Evolutionary conservation across 345 rosid species (phyloP).

Genomic region (Sonneratia caseolaris): DNA sequence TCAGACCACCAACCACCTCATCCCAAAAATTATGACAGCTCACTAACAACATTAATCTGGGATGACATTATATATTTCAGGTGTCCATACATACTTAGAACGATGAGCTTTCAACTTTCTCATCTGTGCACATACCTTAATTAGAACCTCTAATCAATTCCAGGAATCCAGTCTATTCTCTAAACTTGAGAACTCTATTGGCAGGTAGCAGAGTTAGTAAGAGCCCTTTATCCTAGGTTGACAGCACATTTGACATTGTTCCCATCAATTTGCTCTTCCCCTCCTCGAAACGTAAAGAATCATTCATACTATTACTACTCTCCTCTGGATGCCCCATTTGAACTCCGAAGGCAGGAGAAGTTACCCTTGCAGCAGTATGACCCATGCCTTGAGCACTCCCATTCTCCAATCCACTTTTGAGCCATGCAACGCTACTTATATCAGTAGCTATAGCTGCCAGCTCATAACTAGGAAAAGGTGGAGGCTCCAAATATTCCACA

Average conservation of each 20-base stretch:
- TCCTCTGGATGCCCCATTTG: constrained; percentile 17
- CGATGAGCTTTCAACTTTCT: background rate
- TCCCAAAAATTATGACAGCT: background rate
- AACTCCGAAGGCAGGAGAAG: constrained; percentile 16
- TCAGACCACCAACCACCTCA: background rate
- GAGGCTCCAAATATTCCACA: constrained; percentile 50
- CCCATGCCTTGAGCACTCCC: constrained; percentile 36
- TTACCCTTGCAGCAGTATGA: constrained; percentile 28
- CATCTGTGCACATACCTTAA: background rate
- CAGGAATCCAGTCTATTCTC: background rate
- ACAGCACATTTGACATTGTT: constrained; percentile 10
- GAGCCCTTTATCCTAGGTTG: constrained; percentile 8
- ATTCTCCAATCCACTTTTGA: constrained; percentile 68
- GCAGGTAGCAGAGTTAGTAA: background rate
- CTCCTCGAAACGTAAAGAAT: constrained; percentile 25
- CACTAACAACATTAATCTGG: background rate
- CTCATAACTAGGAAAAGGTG: constrained; percentile 54
- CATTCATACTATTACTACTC: constrained; percentile 15
- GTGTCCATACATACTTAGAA: background rate
- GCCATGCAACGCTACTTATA: constrained; percentile 77
- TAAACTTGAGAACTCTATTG: background rate
- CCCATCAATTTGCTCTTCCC: constrained; percentile 25
- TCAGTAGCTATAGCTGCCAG: constrained; percentile 74
- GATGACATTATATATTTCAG: background rate
- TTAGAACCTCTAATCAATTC: background rate